These are phyloP conservation scores for Neurospora sp. DNA, from an alignment of 2,329 filamentous ascomycete genomes.

Conservation along the genomic window DNA sequence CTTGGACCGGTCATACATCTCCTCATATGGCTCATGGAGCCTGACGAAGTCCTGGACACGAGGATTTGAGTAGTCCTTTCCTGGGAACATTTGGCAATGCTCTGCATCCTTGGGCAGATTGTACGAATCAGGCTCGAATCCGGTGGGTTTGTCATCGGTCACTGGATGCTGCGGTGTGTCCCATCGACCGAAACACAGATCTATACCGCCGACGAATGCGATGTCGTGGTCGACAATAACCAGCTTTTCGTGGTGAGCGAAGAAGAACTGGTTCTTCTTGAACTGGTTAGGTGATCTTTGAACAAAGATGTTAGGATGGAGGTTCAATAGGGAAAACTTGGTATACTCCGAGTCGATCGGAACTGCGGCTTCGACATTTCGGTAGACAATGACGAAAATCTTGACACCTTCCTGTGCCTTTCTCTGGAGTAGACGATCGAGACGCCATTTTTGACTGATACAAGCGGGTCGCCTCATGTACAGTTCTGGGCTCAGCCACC, in stretches of 20 bases:
- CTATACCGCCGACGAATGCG: constrained; percentile 90
- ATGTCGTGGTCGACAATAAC: constrained; percentile 93
- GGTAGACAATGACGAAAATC: constrained; percentile 94
- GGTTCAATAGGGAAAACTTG: constrained; percentile 88
- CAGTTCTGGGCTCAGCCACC: constrained; percentile 95
- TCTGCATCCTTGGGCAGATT: constrained; percentile 75
- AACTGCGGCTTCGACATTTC: constrained; percentile 93
- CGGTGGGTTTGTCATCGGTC: constrained; percentile 87
- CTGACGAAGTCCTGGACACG: constrained; percentile 91
- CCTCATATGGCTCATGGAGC: constrained; percentile 88
- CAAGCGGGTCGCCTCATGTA: constrained; percentile 90
- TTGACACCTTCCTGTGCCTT: constrained; percentile 95
- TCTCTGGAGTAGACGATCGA: constrained; percentile 84
- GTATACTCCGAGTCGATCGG: constrained; percentile 98
- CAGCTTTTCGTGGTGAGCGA: constrained; percentile 98
- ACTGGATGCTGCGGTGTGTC: constrained; percentile 89
- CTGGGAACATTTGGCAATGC: constrained; percentile 91
- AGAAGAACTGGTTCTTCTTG: constrained; percentile 98
- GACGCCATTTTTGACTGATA: constrained; percentile 95
- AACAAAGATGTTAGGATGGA: constrained; percentile 94
- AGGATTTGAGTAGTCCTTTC: constrained; percentile 97
- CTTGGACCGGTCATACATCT: constrained; percentile 92
- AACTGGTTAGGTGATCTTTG: constrained; percentile 96
- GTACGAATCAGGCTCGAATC: constrained; percentile 64
- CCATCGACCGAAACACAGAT: constrained; percentile 95